Evolutionary conservation across 768 basidiomycete genomes (phyloP).

Genomic region (Gymnopilus dilepis): DNA sequence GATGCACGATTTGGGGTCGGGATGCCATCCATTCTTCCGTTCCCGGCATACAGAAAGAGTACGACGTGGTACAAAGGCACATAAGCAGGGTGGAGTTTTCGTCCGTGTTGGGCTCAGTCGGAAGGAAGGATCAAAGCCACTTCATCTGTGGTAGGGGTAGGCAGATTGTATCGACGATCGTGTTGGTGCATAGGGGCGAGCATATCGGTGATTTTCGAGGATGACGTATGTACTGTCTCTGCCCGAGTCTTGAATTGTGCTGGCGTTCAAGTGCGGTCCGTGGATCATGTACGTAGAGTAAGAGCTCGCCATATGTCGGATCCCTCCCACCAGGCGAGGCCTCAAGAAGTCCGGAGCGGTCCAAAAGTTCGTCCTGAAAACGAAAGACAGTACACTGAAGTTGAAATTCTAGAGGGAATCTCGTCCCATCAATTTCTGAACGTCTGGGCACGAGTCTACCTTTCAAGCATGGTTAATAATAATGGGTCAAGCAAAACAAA

Average conservation of each 20-base stretch:
- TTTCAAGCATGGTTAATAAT: no score
- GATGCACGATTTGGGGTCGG: conserved; percentile 30
- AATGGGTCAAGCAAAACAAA: no score
- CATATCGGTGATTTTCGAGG: conserved; percentile 29
- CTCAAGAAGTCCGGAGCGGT: conserved; percentile 38
- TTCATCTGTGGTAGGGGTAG: conserved; percentile 33
- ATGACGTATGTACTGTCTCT: conserved; percentile 28
- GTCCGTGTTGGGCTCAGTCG: not conserved
- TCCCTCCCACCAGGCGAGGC: conserved; percentile 23
- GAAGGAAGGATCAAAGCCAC: conserved; percentile 23
- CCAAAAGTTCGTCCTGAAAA: conserved; percentile 42
- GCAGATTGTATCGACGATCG: conserved; percentile 41
- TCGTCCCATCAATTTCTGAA: no score
- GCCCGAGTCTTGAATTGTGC: conserved; percentile 29
- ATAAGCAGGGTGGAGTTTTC: conserved; percentile 26
- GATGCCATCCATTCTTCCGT: conserved; percentile 31
- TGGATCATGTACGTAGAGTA: conserved; percentile 46
- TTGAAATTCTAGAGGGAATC: no score
- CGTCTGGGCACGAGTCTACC: no score
- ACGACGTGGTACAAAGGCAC: conserved; percentile 29
- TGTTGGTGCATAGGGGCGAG: conserved; percentile 34
- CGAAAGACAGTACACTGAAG: conserved; percentile 39
- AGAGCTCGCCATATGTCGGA: conserved; percentile 44
- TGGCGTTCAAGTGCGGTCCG: conserved; percentile 34
- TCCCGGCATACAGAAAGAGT: conserved; percentile 29